These are phyloP conservation scores for Cystobasidium sp. DNA, from an alignment of 1,284 basidiomycete species.

Conservation along the genomic window DNA sequence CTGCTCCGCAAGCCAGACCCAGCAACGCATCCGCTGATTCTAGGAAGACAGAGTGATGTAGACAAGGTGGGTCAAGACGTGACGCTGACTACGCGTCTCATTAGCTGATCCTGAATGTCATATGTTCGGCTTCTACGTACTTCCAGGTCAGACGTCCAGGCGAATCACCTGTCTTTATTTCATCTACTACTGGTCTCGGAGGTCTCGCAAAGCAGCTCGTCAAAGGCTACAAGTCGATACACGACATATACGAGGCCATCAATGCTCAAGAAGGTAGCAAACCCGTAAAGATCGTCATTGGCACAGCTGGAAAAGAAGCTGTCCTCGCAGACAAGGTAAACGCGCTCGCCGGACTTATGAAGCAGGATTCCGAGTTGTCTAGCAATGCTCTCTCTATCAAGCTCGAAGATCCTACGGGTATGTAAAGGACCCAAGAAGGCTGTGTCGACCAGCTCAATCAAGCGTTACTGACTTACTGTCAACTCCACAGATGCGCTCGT, in stretches of 20 bases:
- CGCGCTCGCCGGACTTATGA: conserved; percentile 12
- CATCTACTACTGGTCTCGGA: conserved; percentile 32
- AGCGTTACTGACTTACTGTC: neutral
- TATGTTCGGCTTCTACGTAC: neutral
- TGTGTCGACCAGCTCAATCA: neutral
- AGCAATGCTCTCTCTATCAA: conserved; percentile 14
- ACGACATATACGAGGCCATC: conserved; percentile 13
- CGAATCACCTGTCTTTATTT: conserved; percentile 40
- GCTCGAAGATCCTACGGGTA: conserved; percentile 39
- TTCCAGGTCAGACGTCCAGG: conserved; percentile 31
- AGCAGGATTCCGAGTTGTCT: conserved; percentile 4
- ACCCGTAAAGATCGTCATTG: conserved; percentile 21
- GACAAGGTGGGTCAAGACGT: conserved; percentile 11
- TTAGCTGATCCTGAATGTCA: neutral
- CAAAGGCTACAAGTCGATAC: conserved; percentile 23
- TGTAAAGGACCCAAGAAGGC: neutral
- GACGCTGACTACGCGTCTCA: neutral
- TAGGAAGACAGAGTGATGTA: conserved; percentile 41
- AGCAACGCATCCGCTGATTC: conserved; percentile 33
- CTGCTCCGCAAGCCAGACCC: conserved; percentile 42
- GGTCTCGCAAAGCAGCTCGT: conserved; percentile 39
- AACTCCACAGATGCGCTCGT: conserved; percentile 31
- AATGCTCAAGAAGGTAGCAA: conserved; percentile 13
- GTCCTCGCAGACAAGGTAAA: conserved; percentile 26
- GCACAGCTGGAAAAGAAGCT: neutral